phyloP scores from a whole-genome alignment of 1,284 basidiomycete species.

The Somion occarium region DNA sequence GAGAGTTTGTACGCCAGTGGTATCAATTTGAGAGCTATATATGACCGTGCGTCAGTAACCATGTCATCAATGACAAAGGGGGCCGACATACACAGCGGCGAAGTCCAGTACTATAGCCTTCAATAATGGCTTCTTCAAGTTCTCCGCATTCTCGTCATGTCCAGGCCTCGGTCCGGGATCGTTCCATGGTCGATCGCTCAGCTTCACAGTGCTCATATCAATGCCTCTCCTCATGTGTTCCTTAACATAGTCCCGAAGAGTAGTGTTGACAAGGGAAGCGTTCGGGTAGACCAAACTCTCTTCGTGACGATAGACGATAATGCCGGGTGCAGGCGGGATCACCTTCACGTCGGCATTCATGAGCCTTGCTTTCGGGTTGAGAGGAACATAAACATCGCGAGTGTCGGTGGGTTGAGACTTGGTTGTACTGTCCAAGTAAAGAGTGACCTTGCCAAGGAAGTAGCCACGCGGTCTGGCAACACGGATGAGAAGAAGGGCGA shows the following conservation, averaged over 20 bases:
- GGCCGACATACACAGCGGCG: constrained; percentile 74
- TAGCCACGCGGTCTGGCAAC: constrained; percentile 89
- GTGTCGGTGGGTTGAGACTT: constrained; percentile 26
- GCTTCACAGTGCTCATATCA: constrained; percentile 59
- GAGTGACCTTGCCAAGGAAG: constrained; percentile 79
- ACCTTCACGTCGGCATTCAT: constrained; percentile 74
- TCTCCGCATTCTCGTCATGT: constrained; percentile 42
- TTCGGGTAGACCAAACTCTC: constrained; percentile 96
- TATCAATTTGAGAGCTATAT: constrained; percentile 70
- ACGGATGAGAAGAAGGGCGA: constrained; percentile 83
- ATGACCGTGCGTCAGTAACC: no score
- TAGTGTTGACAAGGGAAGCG: constrained; percentile 73
- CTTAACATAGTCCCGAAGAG: constrained; percentile 82
- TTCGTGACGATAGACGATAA: constrained; percentile 91
- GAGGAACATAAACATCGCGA: constrained; percentile 87
- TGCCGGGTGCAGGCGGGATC: constrained; percentile 77
- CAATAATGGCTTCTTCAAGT: constrained; percentile 63
- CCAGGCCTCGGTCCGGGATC: constrained; percentile 73
- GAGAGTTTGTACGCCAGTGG: constrained; percentile 87
- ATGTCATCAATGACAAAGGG: no score
- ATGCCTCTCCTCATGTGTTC: constrained; percentile 71
- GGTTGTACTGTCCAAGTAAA: constrained; percentile 31
- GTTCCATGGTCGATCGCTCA: constrained; percentile 91
- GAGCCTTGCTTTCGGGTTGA: constrained; percentile 52
- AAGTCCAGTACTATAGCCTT: constrained; percentile 92